phyloP scores from a whole-genome alignment of 768 basidiomycete genomes.

The Dioszegia crocea region DNA sequence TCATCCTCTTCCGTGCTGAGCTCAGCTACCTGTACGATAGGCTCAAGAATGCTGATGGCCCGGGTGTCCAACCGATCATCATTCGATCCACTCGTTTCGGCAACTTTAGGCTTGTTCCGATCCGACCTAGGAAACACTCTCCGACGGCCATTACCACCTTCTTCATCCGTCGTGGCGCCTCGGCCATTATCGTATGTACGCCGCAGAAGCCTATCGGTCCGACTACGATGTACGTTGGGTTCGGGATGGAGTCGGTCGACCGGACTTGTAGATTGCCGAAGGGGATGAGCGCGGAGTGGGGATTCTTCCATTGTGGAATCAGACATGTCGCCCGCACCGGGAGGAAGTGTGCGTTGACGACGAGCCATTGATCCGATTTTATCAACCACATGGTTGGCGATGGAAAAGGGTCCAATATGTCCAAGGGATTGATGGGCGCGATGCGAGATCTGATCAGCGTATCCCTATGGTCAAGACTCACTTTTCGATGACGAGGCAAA shows the following conservation, averaged over 20 bases:
- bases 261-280: neutral
- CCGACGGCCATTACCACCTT: slow-evolving; percentile 18
- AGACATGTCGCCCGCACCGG: neutral
- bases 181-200: neutral
- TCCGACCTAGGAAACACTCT: slow-evolving; percentile 34
- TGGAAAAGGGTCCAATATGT: slow-evolving; percentile 9
- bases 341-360: slow-evolving; percentile 12
- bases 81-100: slow-evolving; percentile 2
- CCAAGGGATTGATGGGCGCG: slow-evolving; percentile 26
- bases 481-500: slow-evolving; percentile 1
- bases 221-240: neutral
- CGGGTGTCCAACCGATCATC: neutral
- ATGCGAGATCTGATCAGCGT: slow-evolving; percentile 13
- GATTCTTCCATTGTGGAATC: slow-evolving; percentile 7
- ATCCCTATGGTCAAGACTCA: slow-evolving; percentile 2
- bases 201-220: neutral
- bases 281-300: neutral
- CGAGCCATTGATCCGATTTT: slow-evolving; percentile 25
- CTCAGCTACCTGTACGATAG: too few relatives aligned
- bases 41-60: too few relatives aligned
- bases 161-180: slow-evolving; percentile 22
- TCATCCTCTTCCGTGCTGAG: neutral
- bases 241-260: neutral
- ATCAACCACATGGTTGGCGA: slow-evolving; percentile 30
- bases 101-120: neutral